Conservation (phyloP, 2,329 filamentous ascomycete species). For the Ascosphaera apis region DNA sequence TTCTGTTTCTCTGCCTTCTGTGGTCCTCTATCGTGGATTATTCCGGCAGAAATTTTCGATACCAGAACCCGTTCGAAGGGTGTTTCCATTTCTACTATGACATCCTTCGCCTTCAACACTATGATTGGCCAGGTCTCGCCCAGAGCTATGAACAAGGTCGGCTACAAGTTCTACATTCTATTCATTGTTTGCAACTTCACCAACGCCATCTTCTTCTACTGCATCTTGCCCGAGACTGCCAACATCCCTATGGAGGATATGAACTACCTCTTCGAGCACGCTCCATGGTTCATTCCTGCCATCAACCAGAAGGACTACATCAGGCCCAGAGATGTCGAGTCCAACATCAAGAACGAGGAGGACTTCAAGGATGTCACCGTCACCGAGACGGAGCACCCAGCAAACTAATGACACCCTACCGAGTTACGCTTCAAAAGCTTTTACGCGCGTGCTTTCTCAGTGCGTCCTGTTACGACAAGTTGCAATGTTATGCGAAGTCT, state of each 20-base stretch:
- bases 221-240: slow-evolving; percentile 41
- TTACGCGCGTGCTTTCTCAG: too few relatives aligned
- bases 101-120: slow-evolving; percentile 51
- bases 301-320: slow-evolving; percentile 28
- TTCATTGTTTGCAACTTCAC: slow-evolving; percentile 47
- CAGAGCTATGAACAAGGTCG: slow-evolving; percentile 32
- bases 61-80: slow-evolving; percentile 52
- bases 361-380: background rate
- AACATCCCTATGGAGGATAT: slow-evolving; percentile 43
- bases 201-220: slow-evolving; percentile 45
- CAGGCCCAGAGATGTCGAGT: background rate
- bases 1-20: slow-evolving; percentile 51
- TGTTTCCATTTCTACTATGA: slow-evolving; percentile 52
- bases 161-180: slow-evolving; percentile 34
- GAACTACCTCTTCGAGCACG: slow-evolving; percentile 42
- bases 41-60: slow-evolving; percentile 49
- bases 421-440: too few relatives aligned
- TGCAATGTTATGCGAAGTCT: too few relatives aligned
- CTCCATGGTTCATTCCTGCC: slow-evolving; percentile 38
- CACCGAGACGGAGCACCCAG: too few relatives aligned
- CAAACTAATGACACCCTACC: too few relatives aligned
- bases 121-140: slow-evolving; percentile 49
- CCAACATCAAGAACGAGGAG: background rate
- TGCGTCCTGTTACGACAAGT: too few relatives aligned
- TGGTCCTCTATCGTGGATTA: slow-evolving; percentile 41